These are phyloP conservation scores for Caloboletus firmus DNA, from an alignment of 1,284 basidiomycete genomes.

Conservation along the genomic window DNA sequence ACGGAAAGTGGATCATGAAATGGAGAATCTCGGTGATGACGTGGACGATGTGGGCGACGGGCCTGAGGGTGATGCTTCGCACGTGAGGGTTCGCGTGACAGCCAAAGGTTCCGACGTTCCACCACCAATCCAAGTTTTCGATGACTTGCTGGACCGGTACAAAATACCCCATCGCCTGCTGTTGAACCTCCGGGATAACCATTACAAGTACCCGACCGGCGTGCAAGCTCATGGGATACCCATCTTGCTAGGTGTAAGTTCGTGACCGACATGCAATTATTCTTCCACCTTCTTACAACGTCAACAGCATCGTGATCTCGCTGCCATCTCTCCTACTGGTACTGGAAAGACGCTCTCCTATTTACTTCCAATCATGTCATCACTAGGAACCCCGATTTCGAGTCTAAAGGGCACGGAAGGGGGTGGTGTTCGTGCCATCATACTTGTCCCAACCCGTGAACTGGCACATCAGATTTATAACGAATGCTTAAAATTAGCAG, in stretches of 20 bases:
- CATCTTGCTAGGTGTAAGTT: constrained; percentile 65
- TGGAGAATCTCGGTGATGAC: constrained; percentile 31
- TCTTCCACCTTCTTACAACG: neutral
- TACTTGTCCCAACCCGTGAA: constrained; percentile 93
- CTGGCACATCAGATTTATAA: constrained; percentile 96
- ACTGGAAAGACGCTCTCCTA: constrained; percentile 94
- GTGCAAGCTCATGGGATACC: constrained; percentile 76
- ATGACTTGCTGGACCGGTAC: constrained; percentile 56
- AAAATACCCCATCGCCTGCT: constrained; percentile 56
- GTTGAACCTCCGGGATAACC: constrained; percentile 59
- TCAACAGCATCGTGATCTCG: constrained; percentile 69
- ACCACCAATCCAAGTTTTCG: constrained; percentile 55
- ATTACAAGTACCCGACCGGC: constrained; percentile 65
- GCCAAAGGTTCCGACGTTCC: constrained; percentile 71
- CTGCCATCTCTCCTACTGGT: constrained; percentile 92
- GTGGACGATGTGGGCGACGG: constrained; percentile 35
- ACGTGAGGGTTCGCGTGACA: constrained; percentile 59
- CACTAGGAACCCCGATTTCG: constrained; percentile 61
- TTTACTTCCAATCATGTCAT: constrained; percentile 76
- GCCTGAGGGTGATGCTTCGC: constrained; percentile 32
- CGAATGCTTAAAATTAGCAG: constrained; percentile 82
- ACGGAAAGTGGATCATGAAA: constrained; percentile 35
- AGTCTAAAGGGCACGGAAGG: constrained; percentile 48
- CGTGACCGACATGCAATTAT: neutral
- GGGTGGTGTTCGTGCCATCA: constrained; percentile 71